Base-by-base conservation (phyloP, 495 filamentous ascomycete genomes). In the Ramalina intermedia region DNA sequence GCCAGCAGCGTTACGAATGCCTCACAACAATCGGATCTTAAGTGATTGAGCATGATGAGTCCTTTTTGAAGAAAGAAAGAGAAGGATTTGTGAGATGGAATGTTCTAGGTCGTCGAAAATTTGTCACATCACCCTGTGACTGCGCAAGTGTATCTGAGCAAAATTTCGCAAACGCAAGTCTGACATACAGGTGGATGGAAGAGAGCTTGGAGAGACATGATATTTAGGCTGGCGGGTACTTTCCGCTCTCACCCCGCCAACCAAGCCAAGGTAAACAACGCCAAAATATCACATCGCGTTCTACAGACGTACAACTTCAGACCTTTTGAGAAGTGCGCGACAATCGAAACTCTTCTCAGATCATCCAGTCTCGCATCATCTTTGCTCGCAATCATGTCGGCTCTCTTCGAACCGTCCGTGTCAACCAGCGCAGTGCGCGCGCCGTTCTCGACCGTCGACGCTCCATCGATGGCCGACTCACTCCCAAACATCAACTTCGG, bases 401-500 rank as follows among this genome's bases (percentile, higher is more conserved):
- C 79, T 37, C 62, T 75, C 40, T 89, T 90, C 56, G 86, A 93
- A 52, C 78, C 82, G 2, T 84, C 85, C 0, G 68, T 85, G 43
- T 87, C 84, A 1, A 81, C 77, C 27, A 85, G 79, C 68, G 70
- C 73, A 33, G 78, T 85, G 76, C 83, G 84, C 52, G 76, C 78
- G 44, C 80, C 84, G 16, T 69, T 82, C 47, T 67, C 67, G 37
- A 69, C 73, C 12, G 67, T 75, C 21, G 67, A 72, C 49, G 71
- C 69, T 40, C 73, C 75, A 6, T 77, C 78, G 50, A 80, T 82
- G 73, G 85, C 86, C 35, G 86, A 91, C 63, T 79, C 79, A 12
- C 77, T 96, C 8, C 91, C 91, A 36, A 85, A 70, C 62, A 84
- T 95, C 65, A 87, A 91, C 66, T 96, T 96, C 64, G 87, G 87